These are phyloP conservation scores for Picochlorum sp. DNA, from an alignment of 139 green algal species.

Conservation along the genomic window DNA sequence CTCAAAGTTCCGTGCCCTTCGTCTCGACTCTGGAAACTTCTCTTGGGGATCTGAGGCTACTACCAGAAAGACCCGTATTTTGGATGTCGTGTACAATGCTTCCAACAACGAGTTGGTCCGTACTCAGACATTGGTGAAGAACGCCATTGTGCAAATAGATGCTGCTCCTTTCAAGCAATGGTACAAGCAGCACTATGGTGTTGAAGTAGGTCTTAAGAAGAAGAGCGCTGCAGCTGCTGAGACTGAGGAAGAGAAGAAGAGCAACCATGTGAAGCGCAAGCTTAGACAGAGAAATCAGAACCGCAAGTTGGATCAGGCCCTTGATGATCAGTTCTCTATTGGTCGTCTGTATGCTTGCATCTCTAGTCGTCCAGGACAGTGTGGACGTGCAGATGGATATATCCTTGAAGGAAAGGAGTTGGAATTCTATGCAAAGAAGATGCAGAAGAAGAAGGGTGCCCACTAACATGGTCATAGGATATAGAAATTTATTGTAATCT, in stretches of 20 bases:
- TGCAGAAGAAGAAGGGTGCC: slow-evolving; percentile 68
- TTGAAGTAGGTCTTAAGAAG: slow-evolving; percentile 79
- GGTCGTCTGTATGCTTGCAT: slow-evolving; percentile 72
- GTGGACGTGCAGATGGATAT: slow-evolving; percentile 63
- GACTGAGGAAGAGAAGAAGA: slow-evolving; percentile 25
- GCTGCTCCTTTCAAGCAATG: slow-evolving; percentile 92
- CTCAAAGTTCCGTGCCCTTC: slow-evolving; percentile 95
- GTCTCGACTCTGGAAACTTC: slow-evolving; percentile 95
- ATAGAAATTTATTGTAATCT: too few relatives aligned
- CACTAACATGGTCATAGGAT: too few relatives aligned
- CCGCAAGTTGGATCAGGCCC: slow-evolving; percentile 48
- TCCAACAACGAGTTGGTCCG: slow-evolving; percentile 99
- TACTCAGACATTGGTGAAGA: slow-evolving; percentile 99
- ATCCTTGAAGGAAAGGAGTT: slow-evolving; percentile 91
- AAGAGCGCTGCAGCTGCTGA: slow-evolving; percentile 18
- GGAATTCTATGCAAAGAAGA: slow-evolving; percentile 83
- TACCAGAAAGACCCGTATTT: slow-evolving; percentile 88
- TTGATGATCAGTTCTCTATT: slow-evolving; percentile 89
- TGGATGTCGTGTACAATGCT: slow-evolving; percentile 98
- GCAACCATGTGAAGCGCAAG: slow-evolving; percentile 81
- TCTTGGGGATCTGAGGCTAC: slow-evolving; percentile 85
- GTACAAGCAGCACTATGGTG: slow-evolving; percentile 93
- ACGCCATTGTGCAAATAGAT: slow-evolving; percentile 88
- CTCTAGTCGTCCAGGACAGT: slow-evolving; percentile 52
- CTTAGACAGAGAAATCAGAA: slow-evolving; percentile 59